These are phyloP conservation scores for Solanum gracilifrons DNA, from an alignment of 257 asterid genomes.

Conservation along the genomic window DNA sequence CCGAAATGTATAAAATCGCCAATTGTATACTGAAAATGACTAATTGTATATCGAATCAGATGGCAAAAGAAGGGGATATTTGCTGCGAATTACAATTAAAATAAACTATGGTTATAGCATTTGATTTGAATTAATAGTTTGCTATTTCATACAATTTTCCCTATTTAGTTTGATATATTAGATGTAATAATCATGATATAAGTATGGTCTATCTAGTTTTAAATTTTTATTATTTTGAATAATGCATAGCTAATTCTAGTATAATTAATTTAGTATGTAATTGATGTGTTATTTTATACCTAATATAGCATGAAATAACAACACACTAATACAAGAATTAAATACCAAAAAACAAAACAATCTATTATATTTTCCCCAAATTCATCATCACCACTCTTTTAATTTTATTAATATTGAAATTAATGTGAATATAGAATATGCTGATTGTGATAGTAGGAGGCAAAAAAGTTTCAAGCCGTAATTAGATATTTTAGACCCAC, in stretches of 20 bases:
- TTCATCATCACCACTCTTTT: background rate
- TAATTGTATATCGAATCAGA: too few relatives aligned
- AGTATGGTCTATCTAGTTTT: background rate
- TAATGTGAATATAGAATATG: background rate
- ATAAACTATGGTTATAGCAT: too few relatives aligned
- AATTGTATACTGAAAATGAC: too few relatives aligned
- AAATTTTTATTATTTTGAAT: background rate
- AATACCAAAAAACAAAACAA: background rate
- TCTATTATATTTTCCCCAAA: background rate
- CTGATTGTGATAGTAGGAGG: background rate
- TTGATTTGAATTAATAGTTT: too few relatives aligned
- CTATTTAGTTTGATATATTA: background rate
- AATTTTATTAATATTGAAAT: background rate
- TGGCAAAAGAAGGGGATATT: too few relatives aligned
- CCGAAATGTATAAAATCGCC: too few relatives aligned
- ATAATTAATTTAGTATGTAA: background rate
- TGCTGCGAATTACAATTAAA: too few relatives aligned
- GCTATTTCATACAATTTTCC: too few relatives aligned
- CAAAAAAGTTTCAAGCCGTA: background rate
- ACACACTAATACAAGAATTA: background rate
- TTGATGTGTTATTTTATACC: background rate
- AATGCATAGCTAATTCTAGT: background rate
- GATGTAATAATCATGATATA: background rate
- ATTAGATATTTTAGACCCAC: background rate
- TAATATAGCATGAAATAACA: background rate